These are phyloP conservation scores for Botryotinia narcissicola DNA, from an alignment of 2,329 filamentous ascomycete species.

Conservation along the genomic window DNA sequence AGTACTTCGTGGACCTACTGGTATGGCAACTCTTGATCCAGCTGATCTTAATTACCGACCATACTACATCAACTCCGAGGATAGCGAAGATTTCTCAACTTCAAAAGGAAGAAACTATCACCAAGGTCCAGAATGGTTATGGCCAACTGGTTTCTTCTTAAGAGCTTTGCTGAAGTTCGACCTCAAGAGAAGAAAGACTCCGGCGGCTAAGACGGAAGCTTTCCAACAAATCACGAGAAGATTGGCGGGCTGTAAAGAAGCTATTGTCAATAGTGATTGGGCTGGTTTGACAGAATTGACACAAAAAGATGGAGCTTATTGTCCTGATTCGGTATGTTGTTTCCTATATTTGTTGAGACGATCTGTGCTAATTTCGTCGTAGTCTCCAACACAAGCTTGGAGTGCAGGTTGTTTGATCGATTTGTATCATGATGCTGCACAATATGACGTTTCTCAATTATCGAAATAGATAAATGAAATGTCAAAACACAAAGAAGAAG, in stretches of 20 bases:
- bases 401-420: constrained; percentile 93
- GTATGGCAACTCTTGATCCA: constrained; percentile 95
- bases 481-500: neutral
- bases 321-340: constrained; percentile 71
- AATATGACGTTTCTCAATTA: constrained; percentile 35
- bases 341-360: constrained; percentile 20
- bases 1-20: constrained; percentile 77
- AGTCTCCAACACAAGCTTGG: constrained; percentile 96
- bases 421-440: constrained; percentile 84
- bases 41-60: constrained; percentile 89
- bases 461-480: constrained; percentile 2
- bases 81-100: constrained; percentile 86
- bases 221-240: constrained; percentile 93
- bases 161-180: constrained; percentile 90
- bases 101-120: constrained; percentile 97
- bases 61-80: constrained; percentile 93
- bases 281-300: constrained; percentile 90
- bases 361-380: constrained; percentile 27
- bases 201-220: constrained; percentile 73
- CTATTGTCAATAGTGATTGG: constrained; percentile 79
- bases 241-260: constrained; percentile 78
- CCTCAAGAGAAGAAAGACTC: constrained; percentile 63
- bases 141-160: constrained; percentile 95
- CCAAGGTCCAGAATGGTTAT: constrained; percentile 96
- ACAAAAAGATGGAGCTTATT: constrained; percentile 81